Conservation (phyloP, 208 protist species). For the Jaenimonas drosophilae region DNA sequence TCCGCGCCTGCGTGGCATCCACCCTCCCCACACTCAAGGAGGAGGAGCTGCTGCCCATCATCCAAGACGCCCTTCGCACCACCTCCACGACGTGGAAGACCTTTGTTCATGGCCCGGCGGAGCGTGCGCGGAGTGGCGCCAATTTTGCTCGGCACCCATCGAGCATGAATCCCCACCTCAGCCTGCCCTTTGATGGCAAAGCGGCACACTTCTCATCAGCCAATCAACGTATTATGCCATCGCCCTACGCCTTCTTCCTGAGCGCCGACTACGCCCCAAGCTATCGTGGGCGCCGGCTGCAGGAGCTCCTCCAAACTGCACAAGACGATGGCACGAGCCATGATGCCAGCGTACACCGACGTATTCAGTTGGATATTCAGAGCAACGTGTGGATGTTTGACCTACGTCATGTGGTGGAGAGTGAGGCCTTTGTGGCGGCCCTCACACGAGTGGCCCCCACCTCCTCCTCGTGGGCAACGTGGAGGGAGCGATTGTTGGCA, state of each 20-base stretch:
- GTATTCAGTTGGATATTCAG: conserved; percentile 31
- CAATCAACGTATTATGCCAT: conserved; percentile 39
- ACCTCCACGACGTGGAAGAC: conserved; percentile 10
- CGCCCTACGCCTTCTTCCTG: conserved; percentile 31
- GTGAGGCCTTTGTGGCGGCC: conserved; percentile 8
- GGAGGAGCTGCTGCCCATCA: no score
- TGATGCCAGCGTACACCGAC: conserved; percentile 19
- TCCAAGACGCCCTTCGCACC: no score
- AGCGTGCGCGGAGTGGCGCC: no score
- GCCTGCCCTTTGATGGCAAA: conserved; percentile 16
- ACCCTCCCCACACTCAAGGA: no score
- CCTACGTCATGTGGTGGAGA: conserved; percentile 14
- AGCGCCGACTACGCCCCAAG: conserved; percentile 29
- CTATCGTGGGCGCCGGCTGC: conserved; percentile 29
- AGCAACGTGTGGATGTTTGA: conserved; percentile 35
- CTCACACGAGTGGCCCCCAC: conserved; percentile 13
- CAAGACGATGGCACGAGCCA: no score
- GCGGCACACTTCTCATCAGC: conserved; percentile 27
- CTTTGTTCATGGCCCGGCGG: no score
- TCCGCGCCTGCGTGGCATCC: no score
- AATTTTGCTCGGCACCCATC: no score
- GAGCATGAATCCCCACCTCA: conserved; percentile 22
- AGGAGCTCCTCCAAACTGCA: conserved; percentile 20
- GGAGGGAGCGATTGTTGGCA: conserved; percentile 14
- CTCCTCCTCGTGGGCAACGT: no score